Base-by-base conservation (phyloP, 345 rosid genomes). In the Boechera retrofracta region DNA sequence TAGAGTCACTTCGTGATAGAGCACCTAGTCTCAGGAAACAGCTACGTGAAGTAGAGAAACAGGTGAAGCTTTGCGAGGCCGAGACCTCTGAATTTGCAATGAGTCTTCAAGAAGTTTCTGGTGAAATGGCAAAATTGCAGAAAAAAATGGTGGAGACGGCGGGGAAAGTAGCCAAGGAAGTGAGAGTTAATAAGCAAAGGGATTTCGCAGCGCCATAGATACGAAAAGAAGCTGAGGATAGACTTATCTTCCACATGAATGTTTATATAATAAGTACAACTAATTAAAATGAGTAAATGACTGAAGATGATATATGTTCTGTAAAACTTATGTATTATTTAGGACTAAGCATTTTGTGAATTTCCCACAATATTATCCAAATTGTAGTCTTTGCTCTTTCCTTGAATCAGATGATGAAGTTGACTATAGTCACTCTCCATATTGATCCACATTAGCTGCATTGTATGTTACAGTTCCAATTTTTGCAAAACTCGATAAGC, bases 41-140 rank as follows among this genome's bases (percentile, higher is more conserved):
- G 18, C 53, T 42, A 13, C 1, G 29, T 44, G 54, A 64, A 29
- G 69, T 44, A 45, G 69, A 64, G 69, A 15, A 15, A 45, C 26
- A 64, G 21, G 13, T 44, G 38, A 64, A 8, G 24, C 7, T 29
- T 28, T 45, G 5, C 1, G 54, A 64, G 69, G 39, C 69, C 0
- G 15, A 45, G 26, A 7, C 54, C 54, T 44, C 69, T 7, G 69
- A 28, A 29, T 45, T 26, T 64, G 69, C 39, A 4, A 10, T 21
- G 15, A 64, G 26, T 41, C 36, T 64, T 15, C 10, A 28, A 45
- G 53, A 64, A 8, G 38, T 64, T 45, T 64, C 38, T 41, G 28
- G 35, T 4, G 69, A 44, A 44, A 13, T 64, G 69, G 24, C 11
- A 13, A 42, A 28, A 15, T 45, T 52, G 5, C 39, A 44, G 69